Percentiles rank a stretch among this genome's conserved stretches.
These are phyloP conservation scores for Malassezia obtusa DNA, from an alignment of 1,284 basidiomycete species.

Conservation along the genomic window DNA sequence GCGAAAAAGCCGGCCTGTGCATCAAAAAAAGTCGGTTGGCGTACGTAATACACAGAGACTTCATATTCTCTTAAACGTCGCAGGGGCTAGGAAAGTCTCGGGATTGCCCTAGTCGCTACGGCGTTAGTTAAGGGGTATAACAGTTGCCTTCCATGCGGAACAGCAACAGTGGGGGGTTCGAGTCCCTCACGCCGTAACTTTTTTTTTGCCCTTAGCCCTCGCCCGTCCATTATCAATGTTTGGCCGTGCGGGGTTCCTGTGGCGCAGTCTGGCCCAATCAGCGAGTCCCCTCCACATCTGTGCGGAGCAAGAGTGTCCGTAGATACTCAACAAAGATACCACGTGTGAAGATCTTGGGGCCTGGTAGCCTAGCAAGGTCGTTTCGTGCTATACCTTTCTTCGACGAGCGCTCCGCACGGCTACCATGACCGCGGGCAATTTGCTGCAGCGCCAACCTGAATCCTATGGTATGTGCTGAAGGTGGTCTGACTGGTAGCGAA, in stretches of 20 bases:
- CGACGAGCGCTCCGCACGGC: neutral
- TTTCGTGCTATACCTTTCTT: neutral
- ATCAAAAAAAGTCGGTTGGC: neutral
- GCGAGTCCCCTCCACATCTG: no score
- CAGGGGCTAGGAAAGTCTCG: neutral
- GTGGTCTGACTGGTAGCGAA: constrained; percentile 18
- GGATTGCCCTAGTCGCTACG: constrained; percentile 6
- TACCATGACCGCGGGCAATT: neutral
- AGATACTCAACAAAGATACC: neutral
- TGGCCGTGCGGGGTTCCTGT: no score
- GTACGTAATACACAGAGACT: neutral
- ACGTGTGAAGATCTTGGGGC: neutral
- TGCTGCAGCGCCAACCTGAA: constrained; percentile 7
- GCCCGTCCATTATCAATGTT: neutral
- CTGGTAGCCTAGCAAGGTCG: neutral
- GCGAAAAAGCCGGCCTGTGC: neutral
- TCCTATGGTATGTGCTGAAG: constrained; percentile 6
- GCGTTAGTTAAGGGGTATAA: constrained; percentile 24
- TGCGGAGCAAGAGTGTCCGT: no score
- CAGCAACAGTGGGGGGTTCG: constrained; percentile 21
- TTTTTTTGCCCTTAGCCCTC: constrained; percentile 5
- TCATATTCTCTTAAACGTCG: neutral
- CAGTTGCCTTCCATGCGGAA: constrained; percentile 18
- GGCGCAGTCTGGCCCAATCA: no score
- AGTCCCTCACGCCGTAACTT: constrained; percentile 21